Percentiles rank a stretch among this genome's conserved stretches.
Evolutionary conservation across 495 filamentous ascomycete species (phyloP).

Genomic region (Penicillium steckii): DNA sequence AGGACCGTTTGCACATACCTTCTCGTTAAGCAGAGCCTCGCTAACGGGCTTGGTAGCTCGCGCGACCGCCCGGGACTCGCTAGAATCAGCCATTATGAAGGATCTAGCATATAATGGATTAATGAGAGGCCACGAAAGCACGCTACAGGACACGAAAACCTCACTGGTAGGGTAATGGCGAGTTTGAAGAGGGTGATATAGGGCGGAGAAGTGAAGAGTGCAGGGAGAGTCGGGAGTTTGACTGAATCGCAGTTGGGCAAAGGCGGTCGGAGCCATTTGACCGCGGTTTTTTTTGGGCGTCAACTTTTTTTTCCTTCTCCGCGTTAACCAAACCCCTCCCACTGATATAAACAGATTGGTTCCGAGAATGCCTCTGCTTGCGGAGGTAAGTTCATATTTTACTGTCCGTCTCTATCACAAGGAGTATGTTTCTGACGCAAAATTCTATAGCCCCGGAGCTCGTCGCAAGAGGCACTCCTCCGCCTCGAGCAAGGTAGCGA

Average conservation of each 20-base stretch:
- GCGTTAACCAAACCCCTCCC: constrained; percentile 11
- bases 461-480: constrained; percentile 51
- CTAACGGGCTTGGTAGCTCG: constrained; percentile 75
- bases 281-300: constrained; percentile 23
- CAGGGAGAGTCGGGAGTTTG: constrained; percentile 34
- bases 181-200: constrained; percentile 20
- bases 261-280: constrained; percentile 48
- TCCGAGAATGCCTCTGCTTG: constrained; percentile 41
- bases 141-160: not conserved
- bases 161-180: constrained; percentile 13
- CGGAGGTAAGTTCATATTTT: constrained; percentile 34
- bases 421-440: constrained; percentile 13
- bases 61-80: constrained; percentile 46
- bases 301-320: constrained; percentile 25
- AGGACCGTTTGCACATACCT: constrained; percentile 60
- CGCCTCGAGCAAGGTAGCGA: constrained; percentile 50
- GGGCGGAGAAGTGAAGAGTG: constrained; percentile 21
- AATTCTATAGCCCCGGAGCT: constrained; percentile 35
- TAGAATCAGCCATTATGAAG: constrained; percentile 56
- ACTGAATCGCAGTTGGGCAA: constrained; percentile 32
- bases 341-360: constrained; percentile 11
- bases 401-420: not conserved
- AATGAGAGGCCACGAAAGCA: not conserved
- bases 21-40: constrained; percentile 92
- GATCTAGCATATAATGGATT: constrained; percentile 18